phyloP scores from a whole-genome alignment of 306 rosid species.

The Prunus dulcis region DNA sequence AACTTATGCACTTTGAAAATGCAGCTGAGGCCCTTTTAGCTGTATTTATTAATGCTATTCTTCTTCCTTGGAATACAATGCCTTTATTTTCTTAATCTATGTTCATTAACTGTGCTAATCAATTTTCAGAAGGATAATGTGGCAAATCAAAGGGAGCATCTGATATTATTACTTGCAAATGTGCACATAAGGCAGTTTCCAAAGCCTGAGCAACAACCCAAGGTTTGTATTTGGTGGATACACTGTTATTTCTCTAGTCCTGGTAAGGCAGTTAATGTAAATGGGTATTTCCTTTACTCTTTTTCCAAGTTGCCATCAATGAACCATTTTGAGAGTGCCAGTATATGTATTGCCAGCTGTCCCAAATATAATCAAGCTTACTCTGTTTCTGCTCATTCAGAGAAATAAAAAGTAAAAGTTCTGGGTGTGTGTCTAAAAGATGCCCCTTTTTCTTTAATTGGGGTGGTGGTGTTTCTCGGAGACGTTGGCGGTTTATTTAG shows the following conservation, averaged over 20 bases:
- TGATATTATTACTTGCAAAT: conserved; percentile 87
- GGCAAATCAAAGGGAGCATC: conserved; percentile 97
- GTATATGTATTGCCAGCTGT: neutral
- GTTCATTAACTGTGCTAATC: conserved; percentile 11
- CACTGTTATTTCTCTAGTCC: neutral
- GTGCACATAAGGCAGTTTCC: conserved; percentile 96
- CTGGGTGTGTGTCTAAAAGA: neutral
- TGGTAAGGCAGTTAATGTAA: neutral
- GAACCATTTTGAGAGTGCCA: neutral
- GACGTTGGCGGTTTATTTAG: neutral
- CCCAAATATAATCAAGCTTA: neutral
- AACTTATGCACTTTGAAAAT: conserved; percentile 8
- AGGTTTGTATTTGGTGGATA: conserved; percentile 50
- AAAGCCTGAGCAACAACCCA: conserved; percentile 96
- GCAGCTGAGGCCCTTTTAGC: conserved; percentile 7
- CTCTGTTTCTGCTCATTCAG: neutral
- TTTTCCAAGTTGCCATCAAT: neutral
- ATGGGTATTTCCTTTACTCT: neutral
- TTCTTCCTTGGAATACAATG: conserved; percentile 6
- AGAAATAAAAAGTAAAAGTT: neutral
- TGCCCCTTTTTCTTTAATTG: neutral
- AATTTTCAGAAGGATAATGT: conserved; percentile 78
- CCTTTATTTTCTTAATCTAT: conserved; percentile 12
- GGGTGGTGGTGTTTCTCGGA: neutral
- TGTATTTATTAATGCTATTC: neutral